Conservation (phyloP, 2,329 filamentous ascomycete species). For the Apiospora pterosperma region DNA sequence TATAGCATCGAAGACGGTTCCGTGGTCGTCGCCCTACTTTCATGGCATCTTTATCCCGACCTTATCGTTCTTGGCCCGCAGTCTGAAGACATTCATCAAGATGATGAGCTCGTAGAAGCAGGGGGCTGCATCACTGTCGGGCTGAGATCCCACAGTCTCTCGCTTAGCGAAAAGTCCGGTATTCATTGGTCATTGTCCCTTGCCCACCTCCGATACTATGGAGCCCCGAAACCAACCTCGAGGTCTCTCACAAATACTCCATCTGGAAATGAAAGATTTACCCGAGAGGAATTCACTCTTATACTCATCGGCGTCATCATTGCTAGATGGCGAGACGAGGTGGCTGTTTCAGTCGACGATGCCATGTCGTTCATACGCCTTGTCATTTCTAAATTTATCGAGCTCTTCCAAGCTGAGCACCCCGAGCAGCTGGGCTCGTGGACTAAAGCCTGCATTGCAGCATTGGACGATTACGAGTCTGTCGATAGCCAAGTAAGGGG, state of each 20-base stretch:
- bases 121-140: not conserved
- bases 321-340: not conserved
- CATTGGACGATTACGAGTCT: not conserved
- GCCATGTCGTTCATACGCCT: not conserved
- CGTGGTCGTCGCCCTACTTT: not conserved
- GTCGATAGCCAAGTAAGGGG: not conserved
- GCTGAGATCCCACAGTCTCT: not conserved
- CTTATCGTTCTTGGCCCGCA: not conserved
- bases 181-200: conserved; percentile 11
- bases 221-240: not conserved
- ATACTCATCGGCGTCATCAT: not conserved
- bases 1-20: not conserved
- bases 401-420: not conserved
- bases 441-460: not conserved
- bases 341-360: not conserved
- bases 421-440: not conserved
- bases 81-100: not conserved
- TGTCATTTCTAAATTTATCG: not conserved
- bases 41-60: not conserved
- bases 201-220: conserved; percentile 10
- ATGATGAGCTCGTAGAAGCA: not conserved
- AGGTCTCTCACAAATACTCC: not conserved
- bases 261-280: not conserved
- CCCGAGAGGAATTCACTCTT: not conserved
- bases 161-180: not conserved